Conservation (phyloP, 2,329 filamentous ascomycete species). For the Botrytis medusae region DNA sequence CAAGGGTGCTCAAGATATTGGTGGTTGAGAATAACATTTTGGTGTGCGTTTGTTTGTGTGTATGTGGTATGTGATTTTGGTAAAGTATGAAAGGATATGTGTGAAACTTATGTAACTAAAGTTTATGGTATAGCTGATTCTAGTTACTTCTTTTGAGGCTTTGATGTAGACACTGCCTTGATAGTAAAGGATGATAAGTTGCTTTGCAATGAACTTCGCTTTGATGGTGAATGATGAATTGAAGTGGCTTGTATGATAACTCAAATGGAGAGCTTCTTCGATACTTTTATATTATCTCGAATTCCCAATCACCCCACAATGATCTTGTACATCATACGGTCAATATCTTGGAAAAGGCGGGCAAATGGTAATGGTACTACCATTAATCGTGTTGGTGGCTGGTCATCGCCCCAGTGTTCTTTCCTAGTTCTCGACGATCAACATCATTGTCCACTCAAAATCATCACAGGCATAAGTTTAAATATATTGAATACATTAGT, state of each 20-base stretch:
- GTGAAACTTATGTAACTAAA: background rate
- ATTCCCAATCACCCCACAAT: conserved; percentile 3
- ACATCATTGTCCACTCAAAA: background rate
- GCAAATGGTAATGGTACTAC: background rate
- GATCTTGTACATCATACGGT: background rate
- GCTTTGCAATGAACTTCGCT: background rate
- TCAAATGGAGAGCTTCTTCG: background rate
- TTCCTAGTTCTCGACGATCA: conserved; percentile 3
- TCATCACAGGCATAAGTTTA: background rate
- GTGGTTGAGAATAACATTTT: conserved; percentile 25
- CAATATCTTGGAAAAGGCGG: conserved; percentile 11
- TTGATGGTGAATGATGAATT: background rate
- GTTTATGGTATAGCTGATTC: background rate
- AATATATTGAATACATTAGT: background rate
- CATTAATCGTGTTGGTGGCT: conserved; percentile 10
- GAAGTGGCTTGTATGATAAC: background rate
- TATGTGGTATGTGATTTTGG: background rate
- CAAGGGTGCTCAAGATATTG: conserved; percentile 14
- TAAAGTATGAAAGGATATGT: background rate
- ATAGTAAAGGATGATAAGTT: background rate
- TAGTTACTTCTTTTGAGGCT: background rate
- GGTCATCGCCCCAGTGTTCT: conserved; percentile 4
- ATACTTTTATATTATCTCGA: conserved; percentile 9
- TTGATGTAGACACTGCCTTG: background rate
- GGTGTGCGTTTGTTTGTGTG: background rate